Evolutionary conservation across 768 basidiomycete genomes (phyloP), one percentile per base, ranked within the genome.

Genomic region (Calocera viscosa): DNA sequence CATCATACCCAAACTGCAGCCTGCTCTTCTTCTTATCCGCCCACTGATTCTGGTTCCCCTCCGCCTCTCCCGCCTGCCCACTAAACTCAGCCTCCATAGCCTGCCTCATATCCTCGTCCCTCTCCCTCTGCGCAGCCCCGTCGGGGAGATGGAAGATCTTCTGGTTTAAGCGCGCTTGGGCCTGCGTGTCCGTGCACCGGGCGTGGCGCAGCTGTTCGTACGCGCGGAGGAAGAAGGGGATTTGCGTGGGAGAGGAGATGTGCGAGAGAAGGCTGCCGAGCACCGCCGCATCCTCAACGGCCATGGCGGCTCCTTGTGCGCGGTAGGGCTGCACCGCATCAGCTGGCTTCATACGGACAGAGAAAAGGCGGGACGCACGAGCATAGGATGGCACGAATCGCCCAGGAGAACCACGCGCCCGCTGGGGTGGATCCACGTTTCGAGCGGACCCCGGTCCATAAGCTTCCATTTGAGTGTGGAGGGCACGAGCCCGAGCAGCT

Each of bases 361-460:
- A 3, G 8, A 3, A 47, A 3, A 47, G 24, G 24, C 7, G 3
- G 60, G 65, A 60, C 67, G 35, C 43, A 66, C 64, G 12, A 83
- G 75, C 81, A 84, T 84, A 1, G 84, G 80, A 72, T 85, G 84
- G 60, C 82, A 83, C 0, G 83, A 78, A 70, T 85, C 84, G 1
- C 84, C 84, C 0, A 85, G 74, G 17, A 85, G 72, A 2, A 74
- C 78, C 1, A 84, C 75, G 28, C 74, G 79, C 1, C 78, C 79
- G 19, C 74, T 73, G 38, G 70, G 69, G 72, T 84, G 81, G 8
- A 83, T 68, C 84, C 83, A 84, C 0, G 77, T 80, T 0, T 75
- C 72, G 64, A 85, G 72, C 24, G 83, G 82, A 2, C 72, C 73
- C 17, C 81, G 79, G 68, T 83, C 82, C 74, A 82, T 78, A 65